Evolutionary conservation across 257 asterid genomes (phyloP).

Genomic region (Datura wrightii): DNA sequence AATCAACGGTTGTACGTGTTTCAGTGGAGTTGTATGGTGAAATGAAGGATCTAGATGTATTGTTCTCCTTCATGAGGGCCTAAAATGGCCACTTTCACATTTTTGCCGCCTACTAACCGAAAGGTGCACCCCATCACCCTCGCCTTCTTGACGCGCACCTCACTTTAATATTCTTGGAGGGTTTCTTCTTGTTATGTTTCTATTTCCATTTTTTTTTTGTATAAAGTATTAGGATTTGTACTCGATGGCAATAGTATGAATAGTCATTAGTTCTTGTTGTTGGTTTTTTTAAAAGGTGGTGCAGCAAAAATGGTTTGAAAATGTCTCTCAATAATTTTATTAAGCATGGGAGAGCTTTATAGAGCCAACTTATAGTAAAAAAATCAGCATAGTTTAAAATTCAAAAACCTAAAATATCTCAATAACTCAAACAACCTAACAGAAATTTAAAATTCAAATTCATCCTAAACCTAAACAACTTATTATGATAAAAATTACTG

Average conservation of each 20-base stretch:
- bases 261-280: not conserved
- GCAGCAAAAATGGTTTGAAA: no score
- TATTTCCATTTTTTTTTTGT: not conserved
- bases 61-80: not conserved
- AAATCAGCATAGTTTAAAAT: no score
- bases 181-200: not conserved
- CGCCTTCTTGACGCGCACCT: not conserved
- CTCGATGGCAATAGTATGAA: not conserved
- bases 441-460: no score
- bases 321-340: no score
- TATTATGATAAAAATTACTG: no score
- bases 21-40: not conserved
- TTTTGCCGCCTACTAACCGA: not conserved
- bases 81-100: not conserved
- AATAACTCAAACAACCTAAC: no score
- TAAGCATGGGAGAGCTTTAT: no score
- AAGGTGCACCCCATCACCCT: not conserved
- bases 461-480: no score
- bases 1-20: not conserved
- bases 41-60: not conserved
- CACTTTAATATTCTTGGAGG: slow-evolving; percentile 13
- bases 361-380: no score
- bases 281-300: no score
- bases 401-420: no score
- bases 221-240: not conserved